Percentiles rank a stretch among this genome's conserved stretches.
Conservation (phyloP, 2,329 filamentous ascomycete genomes). For the Eurotiales sp. region DNA sequence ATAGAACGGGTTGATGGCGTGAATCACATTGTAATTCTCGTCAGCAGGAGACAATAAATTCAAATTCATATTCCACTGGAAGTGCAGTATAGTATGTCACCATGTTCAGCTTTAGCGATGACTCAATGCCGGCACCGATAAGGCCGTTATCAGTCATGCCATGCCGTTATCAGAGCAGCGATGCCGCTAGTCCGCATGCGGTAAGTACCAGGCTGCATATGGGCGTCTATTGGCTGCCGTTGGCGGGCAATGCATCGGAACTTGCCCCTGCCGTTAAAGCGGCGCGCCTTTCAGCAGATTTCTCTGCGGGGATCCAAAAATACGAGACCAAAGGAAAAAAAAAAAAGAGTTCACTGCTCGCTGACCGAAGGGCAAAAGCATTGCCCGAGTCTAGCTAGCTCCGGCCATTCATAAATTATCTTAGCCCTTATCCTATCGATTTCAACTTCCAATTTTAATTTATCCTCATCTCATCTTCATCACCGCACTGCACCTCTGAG, state of each 20-base stretch:
- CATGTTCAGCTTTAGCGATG: too few relatives aligned
- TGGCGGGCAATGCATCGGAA: not conserved
- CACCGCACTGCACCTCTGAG: too few relatives aligned
- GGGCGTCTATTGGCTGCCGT: not conserved
- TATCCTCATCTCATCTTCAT: not conserved
- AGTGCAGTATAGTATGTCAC: too few relatives aligned
- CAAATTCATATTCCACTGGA: too few relatives aligned
- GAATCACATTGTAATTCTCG: too few relatives aligned
- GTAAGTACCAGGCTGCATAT: not conserved
- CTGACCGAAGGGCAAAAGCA: constrained; percentile 11
- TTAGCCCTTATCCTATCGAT: not conserved
- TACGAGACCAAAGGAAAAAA: not conserved
- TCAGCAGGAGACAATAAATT: too few relatives aligned
- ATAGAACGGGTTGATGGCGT: too few relatives aligned
- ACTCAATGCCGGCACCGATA: too few relatives aligned
- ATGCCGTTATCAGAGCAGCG: constrained; percentile 2
- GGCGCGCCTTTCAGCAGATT: not conserved
- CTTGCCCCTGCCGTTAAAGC: constrained; percentile 2
- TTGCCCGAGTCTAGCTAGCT: constrained; percentile 8
- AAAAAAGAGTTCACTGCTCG: constrained; percentile 1
- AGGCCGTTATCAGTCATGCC: constrained; percentile 8
- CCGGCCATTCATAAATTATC: constrained; percentile 3
- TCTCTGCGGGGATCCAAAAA: constrained; percentile 7
- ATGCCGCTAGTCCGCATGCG: not conserved
- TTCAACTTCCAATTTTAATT: not conserved